Conservation (phyloP, 2,329 filamentous ascomycete species). For the Neospermospora avenae region DNA sequence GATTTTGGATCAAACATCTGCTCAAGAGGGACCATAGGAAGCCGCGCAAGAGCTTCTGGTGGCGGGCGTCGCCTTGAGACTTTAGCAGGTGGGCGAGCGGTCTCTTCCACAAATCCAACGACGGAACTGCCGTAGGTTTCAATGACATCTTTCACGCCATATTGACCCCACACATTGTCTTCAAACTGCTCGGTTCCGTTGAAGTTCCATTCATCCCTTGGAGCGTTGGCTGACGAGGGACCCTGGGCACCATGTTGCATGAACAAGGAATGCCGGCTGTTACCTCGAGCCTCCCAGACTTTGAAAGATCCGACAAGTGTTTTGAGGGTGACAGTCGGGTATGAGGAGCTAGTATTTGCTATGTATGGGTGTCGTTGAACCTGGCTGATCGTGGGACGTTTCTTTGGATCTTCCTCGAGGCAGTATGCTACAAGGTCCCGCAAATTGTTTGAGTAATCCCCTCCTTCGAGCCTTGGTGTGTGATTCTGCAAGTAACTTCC, state of each 20-base stretch:
- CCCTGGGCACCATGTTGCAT: conserved; percentile 54
- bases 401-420: conserved; percentile 63
- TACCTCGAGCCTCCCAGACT: conserved; percentile 72
- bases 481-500: conserved; percentile 57
- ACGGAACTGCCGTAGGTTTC: conserved; percentile 59
- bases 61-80: conserved; percentile 49
- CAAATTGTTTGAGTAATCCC: conserved; percentile 65
- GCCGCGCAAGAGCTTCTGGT: conserved; percentile 54
- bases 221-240: conserved; percentile 38
- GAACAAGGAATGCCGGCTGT: conserved; percentile 64
- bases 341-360: conserved; percentile 55
- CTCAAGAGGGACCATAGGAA: conserved; percentile 55
- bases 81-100: conserved; percentile 47
- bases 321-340: conserved; percentile 62
- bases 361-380: conserved; percentile 71
- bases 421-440: conserved; percentile 71
- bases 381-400: conserved; percentile 66
- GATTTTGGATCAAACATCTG: conserved; percentile 66
- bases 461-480: conserved; percentile 67
- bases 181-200: conserved; percentile 65
- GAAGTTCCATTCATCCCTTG: conserved; percentile 65
- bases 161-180: conserved; percentile 49
- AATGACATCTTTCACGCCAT: conserved; percentile 56
- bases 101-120: conserved; percentile 48
- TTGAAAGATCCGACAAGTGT: conserved; percentile 70